Percentiles rank a stretch among this genome's conserved stretches.
phyloP scores from a whole-genome alignment of 805 yeast species.

The Candida pseudofarinosa region DNA sequence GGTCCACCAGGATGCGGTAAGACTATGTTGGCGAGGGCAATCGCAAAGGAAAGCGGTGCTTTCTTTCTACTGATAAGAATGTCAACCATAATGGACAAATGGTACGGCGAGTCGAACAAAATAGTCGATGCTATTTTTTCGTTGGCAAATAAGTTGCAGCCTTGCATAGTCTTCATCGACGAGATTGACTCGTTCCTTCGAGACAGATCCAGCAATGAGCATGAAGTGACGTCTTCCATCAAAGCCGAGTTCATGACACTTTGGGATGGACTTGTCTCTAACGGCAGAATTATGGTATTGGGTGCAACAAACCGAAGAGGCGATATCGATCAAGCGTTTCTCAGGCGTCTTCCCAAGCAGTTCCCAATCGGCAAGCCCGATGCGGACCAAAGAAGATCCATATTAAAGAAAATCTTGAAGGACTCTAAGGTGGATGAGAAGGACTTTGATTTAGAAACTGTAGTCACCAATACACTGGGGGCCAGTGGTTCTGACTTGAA shows the following conservation, averaged over 20 bases:
- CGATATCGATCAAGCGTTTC: constrained; percentile 88
- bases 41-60: constrained; percentile 89
- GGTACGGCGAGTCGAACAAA: constrained; percentile 96
- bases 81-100: constrained; percentile 94
- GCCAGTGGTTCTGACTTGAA: constrained; percentile 85
- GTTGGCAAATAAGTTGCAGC: constrained; percentile 82
- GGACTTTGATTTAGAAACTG: constrained; percentile 53
- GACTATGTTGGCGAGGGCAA: constrained; percentile 94
- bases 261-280: constrained; percentile 87
- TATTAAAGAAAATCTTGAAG: constrained; percentile 62
- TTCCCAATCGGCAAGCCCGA: constrained; percentile 77
- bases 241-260: constrained; percentile 97
- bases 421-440: constrained; percentile 57
- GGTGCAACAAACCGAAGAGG: constrained; percentile 94
- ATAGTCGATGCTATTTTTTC: constrained; percentile 90
- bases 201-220: constrained; percentile 79
- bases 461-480: constrained; percentile 63
- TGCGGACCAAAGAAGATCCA: constrained; percentile 61
- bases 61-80: constrained; percentile 85
- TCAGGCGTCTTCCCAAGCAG: constrained; percentile 89
- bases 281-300: constrained; percentile 78
- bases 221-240: constrained; percentile 90
- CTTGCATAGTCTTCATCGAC: constrained; percentile 92
- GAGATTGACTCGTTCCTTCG: constrained; percentile 93
- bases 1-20: constrained; percentile 99